Evolutionary conservation across 2,329 filamentous ascomycete species (phyloP).

Genomic region (Passalora sequoiae): DNA sequence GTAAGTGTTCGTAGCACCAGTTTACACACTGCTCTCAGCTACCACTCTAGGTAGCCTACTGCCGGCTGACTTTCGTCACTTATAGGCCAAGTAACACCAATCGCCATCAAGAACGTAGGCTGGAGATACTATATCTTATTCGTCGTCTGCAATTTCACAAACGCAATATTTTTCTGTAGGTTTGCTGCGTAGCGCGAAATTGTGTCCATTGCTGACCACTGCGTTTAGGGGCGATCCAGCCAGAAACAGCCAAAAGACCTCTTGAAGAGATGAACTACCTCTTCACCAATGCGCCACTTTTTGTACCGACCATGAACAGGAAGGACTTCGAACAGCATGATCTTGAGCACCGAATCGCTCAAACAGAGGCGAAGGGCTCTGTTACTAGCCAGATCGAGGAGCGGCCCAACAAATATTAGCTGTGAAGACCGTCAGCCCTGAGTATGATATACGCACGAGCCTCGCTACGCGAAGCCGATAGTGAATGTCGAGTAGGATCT

Average conservation of each 20-base stretch:
- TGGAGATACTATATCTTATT: slow-evolving; percentile 59
- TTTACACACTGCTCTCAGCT: no score
- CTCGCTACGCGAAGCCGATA: no score
- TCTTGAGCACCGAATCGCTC: slow-evolving; percentile 54
- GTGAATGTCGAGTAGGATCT: no score
- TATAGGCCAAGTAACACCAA: slow-evolving; percentile 62
- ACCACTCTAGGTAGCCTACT: no score
- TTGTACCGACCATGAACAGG: slow-evolving; percentile 56
- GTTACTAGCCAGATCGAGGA: slow-evolving; percentile 23
- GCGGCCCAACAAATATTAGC: background rate
- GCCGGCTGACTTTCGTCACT: no score
- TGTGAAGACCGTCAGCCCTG: no score
- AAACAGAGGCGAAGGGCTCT: slow-evolving; percentile 51
- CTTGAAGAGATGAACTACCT: slow-evolving; percentile 65
- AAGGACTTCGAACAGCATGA: slow-evolving; percentile 52
- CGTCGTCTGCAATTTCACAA: slow-evolving; percentile 64
- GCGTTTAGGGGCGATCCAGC: slow-evolving; percentile 50
- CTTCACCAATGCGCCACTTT: slow-evolving; percentile 56
- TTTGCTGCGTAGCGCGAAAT: no score
- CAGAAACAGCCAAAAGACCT: slow-evolving; percentile 60
- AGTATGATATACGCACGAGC: no score
- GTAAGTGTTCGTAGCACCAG: no score
- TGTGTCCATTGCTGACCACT: background rate
- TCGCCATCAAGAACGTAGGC: slow-evolving; percentile 52
- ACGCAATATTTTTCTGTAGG: slow-evolving; percentile 59